Evolutionary conservation across 2,329 filamentous ascomycete genomes (phyloP).

Genomic region (Phoma sp.): DNA sequence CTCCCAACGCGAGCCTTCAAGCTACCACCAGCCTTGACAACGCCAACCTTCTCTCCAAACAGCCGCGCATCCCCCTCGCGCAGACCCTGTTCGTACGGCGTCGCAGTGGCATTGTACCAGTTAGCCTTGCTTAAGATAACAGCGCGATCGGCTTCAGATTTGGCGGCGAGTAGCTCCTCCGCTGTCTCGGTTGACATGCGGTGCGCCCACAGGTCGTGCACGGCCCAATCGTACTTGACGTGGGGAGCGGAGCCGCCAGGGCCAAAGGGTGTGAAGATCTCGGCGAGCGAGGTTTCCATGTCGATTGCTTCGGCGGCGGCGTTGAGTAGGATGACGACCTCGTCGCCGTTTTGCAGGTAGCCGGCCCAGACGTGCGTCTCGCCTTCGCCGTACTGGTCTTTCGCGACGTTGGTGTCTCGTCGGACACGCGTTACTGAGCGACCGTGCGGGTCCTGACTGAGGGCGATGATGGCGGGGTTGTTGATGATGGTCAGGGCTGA

Average conservation of each 20-base stretch:
- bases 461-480: constrained; percentile 41
- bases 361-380: constrained; percentile 36
- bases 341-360: constrained; percentile 29
- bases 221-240: constrained; percentile 30
- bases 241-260: constrained; percentile 33
- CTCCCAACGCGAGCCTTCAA: constrained; percentile 28
- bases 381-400: constrained; percentile 32
- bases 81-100: constrained; percentile 27
- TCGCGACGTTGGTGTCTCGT: constrained; percentile 25
- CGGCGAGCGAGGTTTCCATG: constrained; percentile 30
- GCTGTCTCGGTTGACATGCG: constrained; percentile 28
- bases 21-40: constrained; percentile 27
- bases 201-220: constrained; percentile 34
- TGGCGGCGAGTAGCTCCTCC: constrained; percentile 21
- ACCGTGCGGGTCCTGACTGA: constrained; percentile 35
- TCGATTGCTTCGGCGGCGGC: constrained; percentile 26
- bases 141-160: constrained; percentile 13
- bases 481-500: constrained; percentile 51
- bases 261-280: constrained; percentile 34
- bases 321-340: constrained; percentile 31
- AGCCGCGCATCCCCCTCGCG: constrained; percentile 25
- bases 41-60: constrained; percentile 33
- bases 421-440: constrained; percentile 31
- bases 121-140: constrained; percentile 23
- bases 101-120: constrained; percentile 34